Conservation (phyloP, 805 yeast species). For the Citeromyces matritensis region DNA sequence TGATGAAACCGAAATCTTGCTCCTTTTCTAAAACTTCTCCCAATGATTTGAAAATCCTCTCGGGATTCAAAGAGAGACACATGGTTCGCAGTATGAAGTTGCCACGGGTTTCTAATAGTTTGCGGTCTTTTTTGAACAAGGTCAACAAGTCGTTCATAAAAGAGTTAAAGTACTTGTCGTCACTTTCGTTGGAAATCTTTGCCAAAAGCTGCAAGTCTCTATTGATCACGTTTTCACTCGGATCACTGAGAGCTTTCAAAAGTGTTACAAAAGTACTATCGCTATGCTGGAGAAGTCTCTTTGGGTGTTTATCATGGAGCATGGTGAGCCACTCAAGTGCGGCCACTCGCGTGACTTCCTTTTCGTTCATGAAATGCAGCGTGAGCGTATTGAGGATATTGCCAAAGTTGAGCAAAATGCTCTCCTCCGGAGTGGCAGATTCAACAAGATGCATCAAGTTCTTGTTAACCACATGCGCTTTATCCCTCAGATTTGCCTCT, state of each 20-base stretch:
- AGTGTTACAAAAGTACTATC: slow-evolving; percentile 64
- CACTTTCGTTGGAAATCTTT: slow-evolving; percentile 53
- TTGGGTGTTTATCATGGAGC: slow-evolving; percentile 58
- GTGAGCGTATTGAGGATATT: slow-evolving; percentile 60
- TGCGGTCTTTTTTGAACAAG: slow-evolving; percentile 56
- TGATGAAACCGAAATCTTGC: slow-evolving; percentile 52
- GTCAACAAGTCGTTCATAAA: slow-evolving; percentile 60
- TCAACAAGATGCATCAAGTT: slow-evolving; percentile 38
- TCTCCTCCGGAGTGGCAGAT: slow-evolving; percentile 25
- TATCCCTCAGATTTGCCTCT: slow-evolving; percentile 30
- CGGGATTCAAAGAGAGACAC: slow-evolving; percentile 70
- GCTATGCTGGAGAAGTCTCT: slow-evolving; percentile 33
- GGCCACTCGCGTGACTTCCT: slow-evolving; percentile 71
- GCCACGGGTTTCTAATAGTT: slow-evolving; percentile 55
- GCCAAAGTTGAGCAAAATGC: slow-evolving; percentile 28
- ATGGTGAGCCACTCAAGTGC: slow-evolving; percentile 83
- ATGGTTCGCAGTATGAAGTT: slow-evolving; percentile 75
- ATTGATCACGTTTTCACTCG: slow-evolving; percentile 65
- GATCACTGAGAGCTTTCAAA: slow-evolving; percentile 51
- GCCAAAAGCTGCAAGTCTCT: slow-evolving; percentile 61
- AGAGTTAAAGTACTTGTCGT: slow-evolving; percentile 60
- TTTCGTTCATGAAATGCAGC: slow-evolving; percentile 55
- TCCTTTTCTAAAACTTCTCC: slow-evolving; percentile 60
- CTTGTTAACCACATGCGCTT: slow-evolving; percentile 41
- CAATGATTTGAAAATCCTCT: slow-evolving; percentile 65